Evolutionary conservation across 129 eudicot genomes (phyloP).

Genomic region (Flaveria brownii): DNA sequence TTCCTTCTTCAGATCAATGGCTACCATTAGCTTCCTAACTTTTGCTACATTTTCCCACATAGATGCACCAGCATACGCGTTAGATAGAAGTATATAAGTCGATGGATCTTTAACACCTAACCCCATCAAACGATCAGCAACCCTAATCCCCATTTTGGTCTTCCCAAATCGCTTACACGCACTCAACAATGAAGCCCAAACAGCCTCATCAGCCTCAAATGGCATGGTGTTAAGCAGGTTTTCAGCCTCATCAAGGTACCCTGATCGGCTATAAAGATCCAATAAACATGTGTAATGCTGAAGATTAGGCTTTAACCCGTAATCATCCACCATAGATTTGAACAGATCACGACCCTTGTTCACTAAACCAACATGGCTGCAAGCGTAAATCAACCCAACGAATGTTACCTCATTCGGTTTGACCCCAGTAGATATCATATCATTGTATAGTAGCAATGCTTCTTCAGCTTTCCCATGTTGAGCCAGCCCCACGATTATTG

Average conservation of each 20-base stretch:
- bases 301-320: constrained; percentile 58
- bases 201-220: constrained; percentile 78
- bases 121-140: constrained; percentile 61
- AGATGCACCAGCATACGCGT: constrained; percentile 66
- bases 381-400: constrained; percentile 74
- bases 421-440: constrained; percentile 54
- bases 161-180: constrained; percentile 63
- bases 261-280: constrained; percentile 83
- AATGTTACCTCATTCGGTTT: constrained; percentile 86
- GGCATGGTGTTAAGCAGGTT: constrained; percentile 74
- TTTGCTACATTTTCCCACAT: constrained; percentile 77
- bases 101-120: constrained; percentile 68
- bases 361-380: constrained; percentile 94
- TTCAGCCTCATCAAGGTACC: constrained; percentile 77
- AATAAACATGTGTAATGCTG: constrained; percentile 81
- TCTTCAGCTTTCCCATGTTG: constrained; percentile 81
- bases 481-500: constrained; percentile 83
- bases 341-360: constrained; percentile 64
- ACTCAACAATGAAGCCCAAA: constrained; percentile 81
- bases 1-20: constrained; percentile 58
- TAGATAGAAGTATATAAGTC: constrained; percentile 59
- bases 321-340: constrained; percentile 65
- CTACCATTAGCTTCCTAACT: constrained; percentile 65
- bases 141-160: constrained; percentile 56
- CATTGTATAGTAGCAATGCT: constrained; percentile 62